Evolutionary conservation across 1,139 yeast species (phyloP).

Genomic region (Kodamaea plutei): DNA sequence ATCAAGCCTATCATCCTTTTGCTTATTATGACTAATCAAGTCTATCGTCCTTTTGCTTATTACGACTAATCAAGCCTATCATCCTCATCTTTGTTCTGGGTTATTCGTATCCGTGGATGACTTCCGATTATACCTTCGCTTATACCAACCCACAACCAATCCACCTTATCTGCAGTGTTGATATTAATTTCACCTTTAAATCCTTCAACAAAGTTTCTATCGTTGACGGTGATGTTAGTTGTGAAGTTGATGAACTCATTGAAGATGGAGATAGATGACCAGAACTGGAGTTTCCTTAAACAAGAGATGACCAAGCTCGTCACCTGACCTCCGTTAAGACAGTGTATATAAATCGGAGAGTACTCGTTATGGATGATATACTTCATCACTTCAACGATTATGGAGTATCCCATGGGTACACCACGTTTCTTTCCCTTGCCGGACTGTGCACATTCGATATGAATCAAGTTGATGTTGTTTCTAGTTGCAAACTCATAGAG

Average conservation of each 20-base stretch:
- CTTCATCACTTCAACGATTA: slow-evolving; percentile 56
- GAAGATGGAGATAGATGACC: slow-evolving; percentile 87
- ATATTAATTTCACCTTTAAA: slow-evolving; percentile 64
- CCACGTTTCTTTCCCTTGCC: slow-evolving; percentile 77
- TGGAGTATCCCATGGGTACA: slow-evolving; percentile 69
- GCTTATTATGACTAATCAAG: no score
- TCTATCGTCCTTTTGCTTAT: no score
- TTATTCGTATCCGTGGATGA: slow-evolving; percentile 40
- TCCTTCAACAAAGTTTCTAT: slow-evolving; percentile 76
- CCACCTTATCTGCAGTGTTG: slow-evolving; percentile 45
- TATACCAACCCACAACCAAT: slow-evolving; percentile 77
- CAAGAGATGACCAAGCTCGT: slow-evolving; percentile 84
- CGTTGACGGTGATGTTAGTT: slow-evolving; percentile 77
- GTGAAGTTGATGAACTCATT: slow-evolving; percentile 80
- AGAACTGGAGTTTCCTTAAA: slow-evolving; percentile 72
- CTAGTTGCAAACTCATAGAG: slow-evolving; percentile 47
- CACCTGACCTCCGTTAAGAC: slow-evolving; percentile 86
- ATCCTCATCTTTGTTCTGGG: slow-evolving; percentile 10
- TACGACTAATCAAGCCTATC: no score
- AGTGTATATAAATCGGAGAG: slow-evolving; percentile 78
- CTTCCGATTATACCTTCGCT: slow-evolving; percentile 51
- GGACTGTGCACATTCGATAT: slow-evolving; percentile 60
- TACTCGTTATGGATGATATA: slow-evolving; percentile 54
- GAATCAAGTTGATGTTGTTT: slow-evolving; percentile 51
- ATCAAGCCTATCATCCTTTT: no score